Conservation (phyloP, 2,329 filamentous ascomycete genomes). For the Sordariomycetes sp. region DNA sequence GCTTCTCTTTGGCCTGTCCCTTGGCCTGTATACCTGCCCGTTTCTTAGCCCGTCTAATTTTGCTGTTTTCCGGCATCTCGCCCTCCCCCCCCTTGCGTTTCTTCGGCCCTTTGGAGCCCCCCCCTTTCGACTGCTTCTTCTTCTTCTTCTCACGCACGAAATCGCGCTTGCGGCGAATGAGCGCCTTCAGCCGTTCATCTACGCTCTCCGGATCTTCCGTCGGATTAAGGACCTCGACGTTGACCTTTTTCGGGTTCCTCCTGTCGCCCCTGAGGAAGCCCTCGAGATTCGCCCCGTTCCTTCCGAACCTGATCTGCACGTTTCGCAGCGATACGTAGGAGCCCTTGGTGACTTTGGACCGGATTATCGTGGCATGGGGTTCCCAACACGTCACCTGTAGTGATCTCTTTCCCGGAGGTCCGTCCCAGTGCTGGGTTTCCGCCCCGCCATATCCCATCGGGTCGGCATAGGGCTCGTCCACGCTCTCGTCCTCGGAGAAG, state of each 20-base stretch:
- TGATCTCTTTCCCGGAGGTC: constrained; percentile 60
- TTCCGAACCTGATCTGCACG: constrained; percentile 51
- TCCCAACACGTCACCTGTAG: constrained; percentile 61
- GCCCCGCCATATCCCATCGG: constrained; percentile 30
- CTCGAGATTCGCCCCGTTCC: constrained; percentile 46
- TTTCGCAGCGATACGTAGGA: constrained; percentile 58
- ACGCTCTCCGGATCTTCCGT: constrained; percentile 24
- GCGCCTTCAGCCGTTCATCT: constrained; percentile 36
- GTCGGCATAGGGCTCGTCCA: constrained; percentile 33
- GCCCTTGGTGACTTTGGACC: constrained; percentile 38
- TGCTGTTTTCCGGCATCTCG: constrained; percentile 13
- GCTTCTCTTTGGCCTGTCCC: neutral
- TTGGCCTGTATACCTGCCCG: constrained; percentile 7
- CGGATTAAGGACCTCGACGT: constrained; percentile 37
- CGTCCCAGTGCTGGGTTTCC: constrained; percentile 39
- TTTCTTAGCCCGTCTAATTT: constrained; percentile 10
- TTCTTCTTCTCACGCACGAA: constrained; percentile 35
- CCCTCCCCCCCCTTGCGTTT: neutral
- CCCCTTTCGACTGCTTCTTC: constrained; percentile 22
- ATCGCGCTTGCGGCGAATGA: constrained; percentile 48
- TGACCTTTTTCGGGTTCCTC: constrained; percentile 30
- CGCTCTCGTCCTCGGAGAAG: constrained; percentile 15
- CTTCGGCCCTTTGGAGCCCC: neutral
- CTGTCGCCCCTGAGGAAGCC: constrained; percentile 56
- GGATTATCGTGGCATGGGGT: constrained; percentile 49